Evolutionary conservation across 495 filamentous ascomycete species (phyloP).

Genomic region (Podospora fimiseda): DNA sequence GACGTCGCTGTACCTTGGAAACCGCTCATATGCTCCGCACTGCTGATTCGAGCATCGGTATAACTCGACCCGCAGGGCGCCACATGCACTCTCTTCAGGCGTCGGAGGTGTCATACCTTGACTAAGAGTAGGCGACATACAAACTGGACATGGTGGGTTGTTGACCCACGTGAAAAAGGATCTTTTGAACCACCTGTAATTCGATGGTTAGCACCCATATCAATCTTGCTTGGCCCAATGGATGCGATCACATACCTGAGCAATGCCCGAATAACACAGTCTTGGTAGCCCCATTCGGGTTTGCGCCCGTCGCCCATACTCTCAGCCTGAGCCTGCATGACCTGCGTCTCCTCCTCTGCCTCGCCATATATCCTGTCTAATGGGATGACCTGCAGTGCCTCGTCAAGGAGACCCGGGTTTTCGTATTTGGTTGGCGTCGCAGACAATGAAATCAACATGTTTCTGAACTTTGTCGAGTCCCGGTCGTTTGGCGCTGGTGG

Average conservation of each 20-base stretch:
- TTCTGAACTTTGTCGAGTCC: constrained; percentile 73
- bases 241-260: constrained; percentile 53
- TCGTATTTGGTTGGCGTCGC: constrained; percentile 87
- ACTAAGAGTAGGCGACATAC: constrained; percentile 73
- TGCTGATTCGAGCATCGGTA: constrained; percentile 70
- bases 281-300: constrained; percentile 96
- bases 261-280: constrained; percentile 89
- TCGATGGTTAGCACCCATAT: constrained; percentile 19
- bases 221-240: not conserved
- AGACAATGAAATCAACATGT: constrained; percentile 72
- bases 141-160: constrained; percentile 79
- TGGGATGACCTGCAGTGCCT: constrained; percentile 79
- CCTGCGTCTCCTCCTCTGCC: constrained; percentile 86
- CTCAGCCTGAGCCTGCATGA: constrained; percentile 77
- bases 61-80: constrained; percentile 79
- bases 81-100: constrained; percentile 80
- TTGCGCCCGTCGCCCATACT: constrained; percentile 69
- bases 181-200: constrained; percentile 83
- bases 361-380: constrained; percentile 89
- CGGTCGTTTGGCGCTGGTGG: constrained; percentile 62
- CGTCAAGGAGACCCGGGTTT: constrained; percentile 92
- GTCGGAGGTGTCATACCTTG: constrained; percentile 76
- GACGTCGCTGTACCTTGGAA: constrained; percentile 91
- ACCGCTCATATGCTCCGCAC: constrained; percentile 77
- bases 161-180: constrained; percentile 96